A percentile compares a stretch with the other conserved stretches of the same genome.
Evolutionary conservation across 768 basidiomycete genomes (phyloP).

Genomic region (Pulveroboletus sp.): DNA sequence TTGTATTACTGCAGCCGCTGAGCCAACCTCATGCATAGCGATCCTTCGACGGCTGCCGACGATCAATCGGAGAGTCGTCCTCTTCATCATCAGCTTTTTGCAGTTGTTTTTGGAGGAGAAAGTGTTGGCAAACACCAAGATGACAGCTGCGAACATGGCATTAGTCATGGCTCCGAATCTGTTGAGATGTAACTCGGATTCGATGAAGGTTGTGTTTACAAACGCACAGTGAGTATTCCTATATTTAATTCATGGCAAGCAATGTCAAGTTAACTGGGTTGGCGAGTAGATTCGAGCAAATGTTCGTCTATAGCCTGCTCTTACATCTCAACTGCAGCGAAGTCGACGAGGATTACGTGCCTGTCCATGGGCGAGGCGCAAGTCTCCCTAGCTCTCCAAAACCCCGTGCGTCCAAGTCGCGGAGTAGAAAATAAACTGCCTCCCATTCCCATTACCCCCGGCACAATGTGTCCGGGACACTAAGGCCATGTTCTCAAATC

Average conservation of each 20-base stretch:
- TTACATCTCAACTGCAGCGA: slow-evolving; percentile 71
- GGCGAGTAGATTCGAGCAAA: slow-evolving; percentile 69
- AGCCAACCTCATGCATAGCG: slow-evolving; percentile 63
- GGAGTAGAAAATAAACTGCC: slow-evolving; percentile 41
- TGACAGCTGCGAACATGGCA: slow-evolving; percentile 86
- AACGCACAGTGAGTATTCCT: slow-evolving; percentile 77
- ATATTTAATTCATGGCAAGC: slow-evolving; percentile 1
- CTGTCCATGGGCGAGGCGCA: slow-evolving; percentile 77
- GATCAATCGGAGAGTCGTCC: slow-evolving; percentile 78
- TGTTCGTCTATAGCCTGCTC: slow-evolving; percentile 81
- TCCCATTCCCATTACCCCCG: neutral
- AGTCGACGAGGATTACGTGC: slow-evolving; percentile 73
- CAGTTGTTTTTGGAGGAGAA: slow-evolving; percentile 83
- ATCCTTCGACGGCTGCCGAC: slow-evolving; percentile 78
- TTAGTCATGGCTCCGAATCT: slow-evolving; percentile 92
- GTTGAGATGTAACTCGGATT: slow-evolving; percentile 79
- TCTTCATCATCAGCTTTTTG: slow-evolving; percentile 87
- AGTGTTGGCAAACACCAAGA: slow-evolving; percentile 71
- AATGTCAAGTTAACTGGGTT: slow-evolving; percentile 4
- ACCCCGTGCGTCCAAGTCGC: slow-evolving; percentile 51
- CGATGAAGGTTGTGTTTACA: slow-evolving; percentile 85
- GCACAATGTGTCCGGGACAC: neutral
- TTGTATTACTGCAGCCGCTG: slow-evolving; percentile 65
- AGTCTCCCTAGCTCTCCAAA: slow-evolving; percentile 40
- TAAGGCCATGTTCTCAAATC: neutral